Percentiles rank a stretch among this genome's conserved stretches.
Evolutionary conservation across 768 basidiomycete genomes (phyloP).

Genomic region (Sporobolomyces roseus): DNA sequence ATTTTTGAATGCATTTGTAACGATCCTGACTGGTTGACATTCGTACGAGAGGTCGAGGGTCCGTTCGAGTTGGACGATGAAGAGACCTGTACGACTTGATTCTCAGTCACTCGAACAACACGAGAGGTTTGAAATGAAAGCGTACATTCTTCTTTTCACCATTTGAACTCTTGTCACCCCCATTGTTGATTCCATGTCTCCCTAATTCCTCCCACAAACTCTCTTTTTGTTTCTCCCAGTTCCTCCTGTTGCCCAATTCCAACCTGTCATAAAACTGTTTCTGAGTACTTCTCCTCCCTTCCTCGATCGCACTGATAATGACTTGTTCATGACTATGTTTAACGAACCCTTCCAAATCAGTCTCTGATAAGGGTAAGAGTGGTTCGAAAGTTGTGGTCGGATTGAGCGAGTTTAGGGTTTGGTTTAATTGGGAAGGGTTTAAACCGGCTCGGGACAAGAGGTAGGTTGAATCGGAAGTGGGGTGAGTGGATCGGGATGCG

Average conservation of each 20-base stretch:
- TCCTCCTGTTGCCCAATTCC: slow-evolving; percentile 67
- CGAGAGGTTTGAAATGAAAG: no score
- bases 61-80: background rate
- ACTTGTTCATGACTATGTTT: slow-evolving; percentile 94
- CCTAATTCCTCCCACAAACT: slow-evolving; percentile 85
- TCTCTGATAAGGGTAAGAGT: slow-evolving; percentile 87
- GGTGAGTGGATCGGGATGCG: slow-evolving; percentile 43
- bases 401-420: slow-evolving; percentile 78
- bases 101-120: slow-evolving; percentile 25
- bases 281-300: slow-evolving; percentile 77
- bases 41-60: background rate
- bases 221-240: slow-evolving; percentile 89
- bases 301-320: slow-evolving; percentile 88
- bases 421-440: slow-evolving; percentile 80
- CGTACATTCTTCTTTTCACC: background rate
- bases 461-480: slow-evolving; percentile 56
- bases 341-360: slow-evolving; percentile 86
- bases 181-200: slow-evolving; percentile 33
- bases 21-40: slow-evolving; percentile 12
- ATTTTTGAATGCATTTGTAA: slow-evolving; percentile 70
- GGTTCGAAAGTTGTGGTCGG: slow-evolving; percentile 72
- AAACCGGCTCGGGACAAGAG: slow-evolving; percentile 89
- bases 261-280: slow-evolving; percentile 76
- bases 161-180: background rate
- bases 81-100: background rate